Conservation (phyloP, 1,139 yeast genomes). For the Blastobotrys ciferrii region DNA sequence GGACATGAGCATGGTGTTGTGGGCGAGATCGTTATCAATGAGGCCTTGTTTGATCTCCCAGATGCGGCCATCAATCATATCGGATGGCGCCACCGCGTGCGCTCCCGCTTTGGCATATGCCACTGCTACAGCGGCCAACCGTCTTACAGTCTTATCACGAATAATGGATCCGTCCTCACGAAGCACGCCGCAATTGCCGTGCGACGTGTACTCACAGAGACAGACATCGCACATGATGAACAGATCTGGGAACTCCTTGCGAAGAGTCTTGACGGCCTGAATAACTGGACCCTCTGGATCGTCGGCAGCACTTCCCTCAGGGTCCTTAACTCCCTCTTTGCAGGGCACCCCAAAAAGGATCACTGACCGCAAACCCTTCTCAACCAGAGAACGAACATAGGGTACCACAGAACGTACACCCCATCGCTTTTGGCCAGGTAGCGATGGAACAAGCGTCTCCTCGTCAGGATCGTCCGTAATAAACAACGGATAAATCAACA, state of each 20-base stretch:
- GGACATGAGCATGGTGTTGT: slow-evolving; percentile 84
- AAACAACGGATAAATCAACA: slow-evolving; percentile 93
- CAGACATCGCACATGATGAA: slow-evolving; percentile 94
- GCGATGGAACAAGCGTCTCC: slow-evolving; percentile 65
- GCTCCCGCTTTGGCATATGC: slow-evolving; percentile 97
- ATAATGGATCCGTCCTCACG: slow-evolving; percentile 82
- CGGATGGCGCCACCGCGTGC: slow-evolving; percentile 93
- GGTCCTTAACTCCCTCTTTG: slow-evolving; percentile 71
- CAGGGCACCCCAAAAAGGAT: slow-evolving; percentile 90
- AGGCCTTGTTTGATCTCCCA: slow-evolving; percentile 83
- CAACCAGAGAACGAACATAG: slow-evolving; percentile 65
- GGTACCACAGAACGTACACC: slow-evolving; percentile 80
- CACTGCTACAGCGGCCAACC: slow-evolving; percentile 93
- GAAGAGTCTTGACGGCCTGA: slow-evolving; percentile 64
- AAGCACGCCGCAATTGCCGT: slow-evolving; percentile 94
- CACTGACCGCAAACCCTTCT: slow-evolving; percentile 81
- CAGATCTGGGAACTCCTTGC: slow-evolving; percentile 68
- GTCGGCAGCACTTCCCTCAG: slow-evolving; percentile 85
- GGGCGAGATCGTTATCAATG: slow-evolving; percentile 80
- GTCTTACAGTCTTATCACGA: slow-evolving; percentile 68
- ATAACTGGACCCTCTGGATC: slow-evolving; percentile 97
- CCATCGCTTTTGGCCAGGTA: slow-evolving; percentile 85
- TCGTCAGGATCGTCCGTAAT: slow-evolving; percentile 81
- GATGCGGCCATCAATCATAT: slow-evolving; percentile 96
- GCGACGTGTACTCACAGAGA: slow-evolving; percentile 92